These are phyloP conservation scores for Elaeis oleifera DNA, from an alignment of 202 grass and related monocot genomes.

Conservation along the genomic window DNA sequence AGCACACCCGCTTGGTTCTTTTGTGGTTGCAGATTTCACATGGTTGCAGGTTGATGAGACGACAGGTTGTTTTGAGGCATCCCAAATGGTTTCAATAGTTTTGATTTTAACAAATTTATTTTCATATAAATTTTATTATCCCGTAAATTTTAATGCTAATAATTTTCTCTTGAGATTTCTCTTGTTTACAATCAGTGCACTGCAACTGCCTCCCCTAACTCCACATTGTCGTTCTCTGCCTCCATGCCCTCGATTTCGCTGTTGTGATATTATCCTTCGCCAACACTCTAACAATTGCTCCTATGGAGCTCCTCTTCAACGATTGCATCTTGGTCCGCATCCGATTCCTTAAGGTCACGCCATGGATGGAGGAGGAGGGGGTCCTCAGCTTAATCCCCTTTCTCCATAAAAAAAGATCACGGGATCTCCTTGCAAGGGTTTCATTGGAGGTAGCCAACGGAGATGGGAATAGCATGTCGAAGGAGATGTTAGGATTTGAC, in stretches of 20 bases:
- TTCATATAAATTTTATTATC: too few species aligned
- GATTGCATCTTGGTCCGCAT: constrained; percentile 25
- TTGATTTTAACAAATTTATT: too few species aligned
- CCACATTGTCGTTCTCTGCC: constrained; percentile 48
- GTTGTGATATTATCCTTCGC: constrained; percentile 35
- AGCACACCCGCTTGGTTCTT: too few species aligned
- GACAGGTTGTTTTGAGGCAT: too few species aligned
- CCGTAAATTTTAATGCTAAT: background rate
- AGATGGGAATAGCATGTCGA: constrained; percentile 20
- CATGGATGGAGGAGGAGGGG: constrained; percentile 58
- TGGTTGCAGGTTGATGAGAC: too few species aligned
- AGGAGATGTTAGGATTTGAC: background rate
- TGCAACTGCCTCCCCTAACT: constrained; percentile 36
- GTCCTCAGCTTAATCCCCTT: constrained; percentile 48
- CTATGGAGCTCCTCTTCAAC: constrained; percentile 73
- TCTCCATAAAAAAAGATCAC: constrained; percentile 47
- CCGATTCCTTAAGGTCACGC: constrained; percentile 68
- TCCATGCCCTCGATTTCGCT: constrained; percentile 74
- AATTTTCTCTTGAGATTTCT: constrained; percentile 13
- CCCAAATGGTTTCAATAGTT: too few species aligned
- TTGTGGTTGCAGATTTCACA: too few species aligned
- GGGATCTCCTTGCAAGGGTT: constrained; percentile 50
- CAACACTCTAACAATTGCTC: constrained; percentile 58
- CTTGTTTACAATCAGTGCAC: background rate
- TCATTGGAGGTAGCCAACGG: background rate